A percentile compares a stretch with the other conserved stretches of the same genome.
Conservation (phyloP, 805 yeast species). For the Candida maltosa region DNA sequence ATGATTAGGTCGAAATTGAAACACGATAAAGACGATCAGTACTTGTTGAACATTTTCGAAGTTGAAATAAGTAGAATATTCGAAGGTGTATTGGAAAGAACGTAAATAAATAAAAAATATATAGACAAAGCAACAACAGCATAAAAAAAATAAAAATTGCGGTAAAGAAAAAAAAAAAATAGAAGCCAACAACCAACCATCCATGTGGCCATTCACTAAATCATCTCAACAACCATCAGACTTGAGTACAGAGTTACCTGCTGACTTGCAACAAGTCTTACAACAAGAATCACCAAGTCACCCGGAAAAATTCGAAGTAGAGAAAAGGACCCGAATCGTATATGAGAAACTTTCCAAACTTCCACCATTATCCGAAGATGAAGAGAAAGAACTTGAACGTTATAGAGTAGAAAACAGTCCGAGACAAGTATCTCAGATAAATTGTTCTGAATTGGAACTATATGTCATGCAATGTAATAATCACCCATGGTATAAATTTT, state of each 20-base stretch:
- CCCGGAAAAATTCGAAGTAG: too few relatives aligned
- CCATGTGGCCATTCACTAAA: slow-evolving; percentile 30
- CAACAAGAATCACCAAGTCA: slow-evolving; percentile 15
- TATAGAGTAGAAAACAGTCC: slow-evolving; percentile 26
- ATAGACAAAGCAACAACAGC: not conserved
- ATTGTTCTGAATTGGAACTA: slow-evolving; percentile 34
- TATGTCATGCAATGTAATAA: slow-evolving; percentile 3
- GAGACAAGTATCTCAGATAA: slow-evolving; percentile 25
- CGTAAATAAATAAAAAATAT: not conserved
- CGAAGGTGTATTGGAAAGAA: slow-evolving; percentile 36
- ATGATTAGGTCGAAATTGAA: slow-evolving; percentile 10
- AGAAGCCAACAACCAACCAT: too few relatives aligned
- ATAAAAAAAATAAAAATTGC: not conserved
- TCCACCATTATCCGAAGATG: not conserved
- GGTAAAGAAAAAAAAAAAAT: too few relatives aligned
- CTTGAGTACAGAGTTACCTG: slow-evolving; percentile 31
- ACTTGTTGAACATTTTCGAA: slow-evolving; percentile 19
- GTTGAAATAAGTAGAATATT: slow-evolving; percentile 35
- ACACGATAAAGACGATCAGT: not conserved
- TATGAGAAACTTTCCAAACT: not conserved
- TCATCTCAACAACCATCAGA: slow-evolving; percentile 21
- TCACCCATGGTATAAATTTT: too few relatives aligned
- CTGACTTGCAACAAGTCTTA: slow-evolving; percentile 28
- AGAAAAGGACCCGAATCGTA: not conserved
- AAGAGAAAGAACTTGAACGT: slow-evolving; percentile 2